Evolutionary conservation across 2,329 filamentous ascomycete species (phyloP), one percentile per base, ranked within the genome.

Genomic region (Aspergillus pseudonomiae): DNA sequence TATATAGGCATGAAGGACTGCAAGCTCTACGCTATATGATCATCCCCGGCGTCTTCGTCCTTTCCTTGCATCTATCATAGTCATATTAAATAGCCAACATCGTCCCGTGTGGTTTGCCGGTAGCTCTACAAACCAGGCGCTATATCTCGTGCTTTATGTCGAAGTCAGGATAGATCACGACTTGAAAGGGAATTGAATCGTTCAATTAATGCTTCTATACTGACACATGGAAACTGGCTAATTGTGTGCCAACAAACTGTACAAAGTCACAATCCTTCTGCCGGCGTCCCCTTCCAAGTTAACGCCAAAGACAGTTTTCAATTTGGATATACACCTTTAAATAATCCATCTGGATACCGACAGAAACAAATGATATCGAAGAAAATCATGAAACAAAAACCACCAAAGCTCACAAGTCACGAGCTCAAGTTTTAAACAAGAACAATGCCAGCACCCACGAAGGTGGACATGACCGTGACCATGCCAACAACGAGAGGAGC

Each of bases 401-500:
- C 19, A 55, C 30, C 48, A 48, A 19, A 34, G 21, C 14, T 28
- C n/a, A 39, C 28, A 46, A 2, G 7, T 36, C 56, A 45, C 26
- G 21, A 50, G 43, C 50, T 36, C 24, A 46, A 55, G 39, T 16
- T 34, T 70, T 72, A 79, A 66, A 76, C 61, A 24, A 79, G 62
- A 58, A 79, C 63, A 19, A 80, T 62, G 52, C 74, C 71, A 43
- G 84, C 85, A 43, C 86, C 86, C 63, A 88, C 79, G 16, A 88
- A 62, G 19, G 83, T 82, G 52, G 84, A 86, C 60, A 83, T 65
- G 45, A 84, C 69, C 11, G 88, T 82, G 28, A 85, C 79, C 48
- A 82, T 74, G 58, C 81, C 81, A 70, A 83, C 84, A 30, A 85
- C 73, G 57, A 86, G 71, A 60, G 86, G 84, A 67, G 82, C 82